Evolutionary conservation across 2,329 filamentous ascomycete genomes (phyloP).

Genomic region (Coccinonectria pachysandricola): DNA sequence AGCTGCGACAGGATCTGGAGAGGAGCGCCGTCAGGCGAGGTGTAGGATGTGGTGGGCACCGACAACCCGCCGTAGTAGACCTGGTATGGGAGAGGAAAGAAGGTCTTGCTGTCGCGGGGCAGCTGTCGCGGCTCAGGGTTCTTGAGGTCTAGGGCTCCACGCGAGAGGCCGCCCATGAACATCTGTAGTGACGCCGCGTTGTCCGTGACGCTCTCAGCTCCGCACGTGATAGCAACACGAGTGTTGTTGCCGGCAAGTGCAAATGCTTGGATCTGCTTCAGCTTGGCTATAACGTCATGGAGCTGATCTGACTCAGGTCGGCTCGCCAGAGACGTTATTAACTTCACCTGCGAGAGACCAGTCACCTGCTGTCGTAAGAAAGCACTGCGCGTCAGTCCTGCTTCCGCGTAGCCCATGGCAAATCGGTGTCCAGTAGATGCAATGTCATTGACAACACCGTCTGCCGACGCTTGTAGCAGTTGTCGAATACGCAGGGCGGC

Average conservation of each 20-base stretch:
- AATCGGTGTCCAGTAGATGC: conserved; percentile 84
- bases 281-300: conserved; percentile 65
- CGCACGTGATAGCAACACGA: conserved; percentile 79
- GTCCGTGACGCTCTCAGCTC: conserved; percentile 54
- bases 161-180: conserved; percentile 47
- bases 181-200: conserved; percentile 63
- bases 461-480: conserved; percentile 74
- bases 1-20: conserved; percentile 85
- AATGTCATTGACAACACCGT: conserved; percentile 84
- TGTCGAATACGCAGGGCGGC: conserved; percentile 77
- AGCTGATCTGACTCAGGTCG: conserved; percentile 60
- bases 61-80: conserved; percentile 88
- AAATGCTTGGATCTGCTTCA: conserved; percentile 75
- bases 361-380: conserved; percentile 74
- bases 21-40: conserved; percentile 61
- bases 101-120: conserved; percentile 55
- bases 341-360: conserved; percentile 82
- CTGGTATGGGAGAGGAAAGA: conserved; percentile 93
- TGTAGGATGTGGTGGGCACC: conserved; percentile 76
- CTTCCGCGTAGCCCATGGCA: conserved; percentile 74
- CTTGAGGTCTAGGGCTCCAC: conserved; percentile 30
- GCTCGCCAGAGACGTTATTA: conserved; percentile 68
- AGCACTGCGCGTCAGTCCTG: conserved; percentile 62
- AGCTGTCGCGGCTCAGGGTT: conserved; percentile 23
- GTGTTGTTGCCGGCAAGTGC: conserved; percentile 61